These are phyloP conservation scores for Tulasnella sp. DNA, from an alignment of 768 basidiomycete genomes.

Conservation along the genomic window DNA sequence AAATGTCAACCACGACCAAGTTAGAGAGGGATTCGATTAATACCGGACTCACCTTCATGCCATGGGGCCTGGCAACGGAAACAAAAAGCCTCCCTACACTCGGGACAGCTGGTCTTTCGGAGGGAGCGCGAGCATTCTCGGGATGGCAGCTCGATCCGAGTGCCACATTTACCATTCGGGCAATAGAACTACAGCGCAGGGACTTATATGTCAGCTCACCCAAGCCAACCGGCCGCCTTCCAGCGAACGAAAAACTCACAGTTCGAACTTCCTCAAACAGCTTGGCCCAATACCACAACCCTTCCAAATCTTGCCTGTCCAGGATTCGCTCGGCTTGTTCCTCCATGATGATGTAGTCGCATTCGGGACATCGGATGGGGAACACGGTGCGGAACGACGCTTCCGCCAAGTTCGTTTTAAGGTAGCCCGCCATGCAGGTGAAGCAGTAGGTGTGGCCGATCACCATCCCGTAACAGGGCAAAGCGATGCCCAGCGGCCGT, in stretches of 20 bases:
- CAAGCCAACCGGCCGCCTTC: not conserved
- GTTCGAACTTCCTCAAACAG: not conserved
- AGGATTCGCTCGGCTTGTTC: not conserved
- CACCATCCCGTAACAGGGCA: not conserved
- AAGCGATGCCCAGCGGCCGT: not conserved
- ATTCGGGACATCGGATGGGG: constrained; percentile 1
- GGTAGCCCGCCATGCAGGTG: not conserved
- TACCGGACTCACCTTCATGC: not conserved
- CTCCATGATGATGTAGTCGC: not conserved
- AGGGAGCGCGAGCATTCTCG: not conserved
- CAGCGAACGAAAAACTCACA: not conserved
- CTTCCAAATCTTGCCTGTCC: not conserved
- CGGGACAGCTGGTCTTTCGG: not conserved
- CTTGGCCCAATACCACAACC: not conserved
- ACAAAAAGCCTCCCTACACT: not conserved
- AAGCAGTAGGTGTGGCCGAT: constrained; percentile 6
- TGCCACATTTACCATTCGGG: not conserved
- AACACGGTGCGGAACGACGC: not conserved
- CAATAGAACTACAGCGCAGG: not conserved
- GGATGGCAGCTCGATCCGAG: not conserved
- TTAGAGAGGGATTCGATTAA: not conserved
- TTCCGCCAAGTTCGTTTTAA: not conserved
- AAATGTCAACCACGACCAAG: not conserved
- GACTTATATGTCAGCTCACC: not conserved
- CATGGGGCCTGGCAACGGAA: not conserved